Evolutionary conservation across 2,329 filamentous ascomycete genomes (phyloP).

Genomic region (Neonectria ditissima): DNA sequence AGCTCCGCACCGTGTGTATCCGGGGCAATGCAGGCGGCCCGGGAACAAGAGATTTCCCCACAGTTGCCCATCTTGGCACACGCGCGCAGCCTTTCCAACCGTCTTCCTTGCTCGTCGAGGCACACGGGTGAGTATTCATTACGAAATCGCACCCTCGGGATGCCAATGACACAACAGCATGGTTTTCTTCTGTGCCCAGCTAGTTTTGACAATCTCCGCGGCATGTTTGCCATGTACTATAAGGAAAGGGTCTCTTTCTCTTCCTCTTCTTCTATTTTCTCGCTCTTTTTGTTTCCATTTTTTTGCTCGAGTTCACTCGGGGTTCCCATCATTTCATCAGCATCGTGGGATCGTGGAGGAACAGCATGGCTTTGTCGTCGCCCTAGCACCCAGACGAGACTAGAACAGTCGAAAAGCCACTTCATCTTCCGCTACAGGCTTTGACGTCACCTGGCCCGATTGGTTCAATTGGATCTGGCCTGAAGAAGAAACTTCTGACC

Average conservation of each 20-base stretch:
- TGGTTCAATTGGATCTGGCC: not conserved
- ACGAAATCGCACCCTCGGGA: conserved; percentile 40
- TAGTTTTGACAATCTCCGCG: conserved; percentile 20
- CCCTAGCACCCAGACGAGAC: conserved; percentile 19
- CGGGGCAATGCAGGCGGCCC: not conserved
- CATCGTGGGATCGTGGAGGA: not conserved
- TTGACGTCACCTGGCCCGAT: conserved; percentile 5
- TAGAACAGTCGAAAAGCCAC: conserved; percentile 7
- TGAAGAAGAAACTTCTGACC: not conserved
- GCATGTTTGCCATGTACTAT: conserved; percentile 10
- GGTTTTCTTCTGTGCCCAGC: conserved; percentile 6
- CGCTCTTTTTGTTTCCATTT: too few species aligned
- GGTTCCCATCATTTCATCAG: not conserved
- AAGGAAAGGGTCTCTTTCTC: not conserved
- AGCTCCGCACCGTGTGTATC: not conserved
- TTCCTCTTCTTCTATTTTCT: not conserved
- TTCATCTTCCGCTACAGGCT: conserved; percentile 1
- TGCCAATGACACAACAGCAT: conserved; percentile 36
- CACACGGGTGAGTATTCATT: conserved; percentile 39
- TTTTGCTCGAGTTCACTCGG: not conserved
- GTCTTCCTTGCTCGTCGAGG: not conserved
- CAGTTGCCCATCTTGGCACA: conserved; percentile 28
- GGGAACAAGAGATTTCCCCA: conserved; percentile 19
- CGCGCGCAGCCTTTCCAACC: conserved; percentile 6
- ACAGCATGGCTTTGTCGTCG: not conserved